Evolutionary conservation across 805 yeast species (phyloP), one percentile per base, ranked within the genome.

Genomic region (Candida endomychidarum): DNA sequence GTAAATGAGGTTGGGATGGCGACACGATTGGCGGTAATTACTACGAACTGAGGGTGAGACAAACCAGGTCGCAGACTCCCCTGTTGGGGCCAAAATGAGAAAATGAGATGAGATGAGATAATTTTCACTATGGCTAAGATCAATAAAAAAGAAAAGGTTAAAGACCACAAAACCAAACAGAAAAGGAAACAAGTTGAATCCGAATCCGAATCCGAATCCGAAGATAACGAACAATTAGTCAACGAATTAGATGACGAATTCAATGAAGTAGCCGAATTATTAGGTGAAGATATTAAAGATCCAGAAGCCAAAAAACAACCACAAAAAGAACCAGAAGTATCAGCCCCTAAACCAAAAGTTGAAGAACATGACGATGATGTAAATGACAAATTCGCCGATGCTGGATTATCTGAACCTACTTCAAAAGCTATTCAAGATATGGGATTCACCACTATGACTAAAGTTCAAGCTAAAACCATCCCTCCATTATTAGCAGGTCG

Each of bases 401-500:
- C 68, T 6, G 78, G 82, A 9, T 73, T 93, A 30, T 87, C 96
- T 3, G 83, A 74, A 43, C 91, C 89, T 40, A 90, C 98, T 2
- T 59, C 81, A 56, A 79, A 81, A 56, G 91, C 96, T 16, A 81
- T 93, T 49, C 71, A 72, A 27, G 83, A 80, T 23, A 86, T 93
- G 96, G 97, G 96, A 1, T 93, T 93, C 67, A 73, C 78, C 10
- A 83, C 70, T 38, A 87, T 93, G 97, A 95, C 99, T 1, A 80
- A 82, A 48, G 98, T 93, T 8, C 99, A 93, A 66, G 83, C 95
- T 19, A 81, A 91, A 65, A 89, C 99, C 9, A 93, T 93, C 41
- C 98, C 99, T 5, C 98, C 99, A 8, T 72, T 93, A 47, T 67
- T 95, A 48, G 97, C 98, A 1, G 99, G 99, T 31, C 80, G 91